Conservation (phyloP, 768 basidiomycete genomes). For the Leccinum variicolor region DNA sequence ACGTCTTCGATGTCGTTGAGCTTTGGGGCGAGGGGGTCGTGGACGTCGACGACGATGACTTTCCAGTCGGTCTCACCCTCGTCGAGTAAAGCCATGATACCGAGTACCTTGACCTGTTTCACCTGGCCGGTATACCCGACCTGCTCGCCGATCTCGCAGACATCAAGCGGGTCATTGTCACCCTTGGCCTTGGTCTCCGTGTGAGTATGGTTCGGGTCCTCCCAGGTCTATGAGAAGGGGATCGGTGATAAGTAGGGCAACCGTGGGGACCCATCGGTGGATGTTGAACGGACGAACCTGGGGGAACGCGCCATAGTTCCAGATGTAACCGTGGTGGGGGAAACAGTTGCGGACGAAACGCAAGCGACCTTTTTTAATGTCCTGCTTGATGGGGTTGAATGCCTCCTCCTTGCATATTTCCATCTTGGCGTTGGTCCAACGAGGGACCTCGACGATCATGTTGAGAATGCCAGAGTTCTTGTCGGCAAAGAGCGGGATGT, state of each 20-base stretch:
- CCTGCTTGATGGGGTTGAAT: slow-evolving; percentile 99
- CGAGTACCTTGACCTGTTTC: slow-evolving; percentile 99
- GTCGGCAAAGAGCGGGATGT: slow-evolving; percentile 97
- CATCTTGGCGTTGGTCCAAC: slow-evolving; percentile 99
- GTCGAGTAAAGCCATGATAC: slow-evolving; percentile 99
- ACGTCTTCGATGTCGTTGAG: slow-evolving; percentile 99
- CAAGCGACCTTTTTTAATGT: slow-evolving; percentile 93
- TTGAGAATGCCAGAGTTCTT: slow-evolving; percentile 93
- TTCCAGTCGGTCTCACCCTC: slow-evolving; percentile 99
- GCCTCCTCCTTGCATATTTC: slow-evolving; percentile 97
- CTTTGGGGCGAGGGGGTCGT: slow-evolving; percentile 92
- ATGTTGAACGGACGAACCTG: slow-evolving; percentile 53
- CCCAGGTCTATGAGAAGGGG: slow-evolving; percentile 75
- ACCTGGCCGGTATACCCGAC: slow-evolving; percentile 96
- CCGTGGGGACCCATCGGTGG: not conserved
- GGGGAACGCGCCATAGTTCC: slow-evolving; percentile 99
- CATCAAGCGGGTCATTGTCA: slow-evolving; percentile 99
- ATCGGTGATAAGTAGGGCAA: not conserved
- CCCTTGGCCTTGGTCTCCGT: slow-evolving; percentile 98
- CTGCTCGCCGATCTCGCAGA: slow-evolving; percentile 99
- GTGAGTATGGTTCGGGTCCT: slow-evolving; percentile 83
- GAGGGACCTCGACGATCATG: slow-evolving; percentile 98
- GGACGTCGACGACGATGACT: slow-evolving; percentile 95
- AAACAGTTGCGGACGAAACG: slow-evolving; percentile 99
- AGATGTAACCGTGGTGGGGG: slow-evolving; percentile 99